Evolutionary conservation across 1,284 basidiomycete genomes (phyloP), one percentile per base, ranked within the genome.

Genomic region (Ceratobasidium sp.): DNA sequence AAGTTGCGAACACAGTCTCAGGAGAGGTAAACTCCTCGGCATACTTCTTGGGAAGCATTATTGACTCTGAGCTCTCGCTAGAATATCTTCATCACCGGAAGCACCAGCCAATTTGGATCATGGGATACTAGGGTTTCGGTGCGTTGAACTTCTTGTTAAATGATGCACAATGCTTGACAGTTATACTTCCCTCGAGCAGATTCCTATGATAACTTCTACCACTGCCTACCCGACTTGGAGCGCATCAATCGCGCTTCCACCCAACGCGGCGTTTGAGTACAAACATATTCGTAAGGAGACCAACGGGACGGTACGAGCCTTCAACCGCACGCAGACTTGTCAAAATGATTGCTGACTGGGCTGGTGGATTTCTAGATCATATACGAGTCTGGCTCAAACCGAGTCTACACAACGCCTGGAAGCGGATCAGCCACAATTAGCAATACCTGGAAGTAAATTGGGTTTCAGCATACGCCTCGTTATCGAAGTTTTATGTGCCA

Each of bases 161-260:
- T 33, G 3, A n/a, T n/a, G n/a, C n/a, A 61, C n/a, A 44, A 65
- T 5, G 38, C 40, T 5, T 65, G 7, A 33, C n/a, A 10, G 9
- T 3, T 9, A n/a, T 40, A 10, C 2, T 7, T n/a, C 6, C 20
- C 10, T 23, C 5, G 13, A 20, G 23, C 38, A 65, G 62, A 65
- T 65, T 44, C 40, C 62, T 44, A 65, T 65, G 62, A 38, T 61
- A 38, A 61, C 57, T 28, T 65, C 62, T n/a, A 20, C 62, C 20
- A 48, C 62, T 9, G 20, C 62, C 28, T 65, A 65, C 23, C 62
- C 40, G 28, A 65, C 62, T 46, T 65, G 62, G 62, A 48, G 40
- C 38, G 62, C 44, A 23, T 44, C 62, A 23, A 23, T 65, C 10
- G 20, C 62, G 23, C 62, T 65, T 26, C 62, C 62, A 17, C 40